Base-by-base conservation (phyloP, 2,329 filamentous ascomycete species). In the Colletotrichum sojae region DNA sequence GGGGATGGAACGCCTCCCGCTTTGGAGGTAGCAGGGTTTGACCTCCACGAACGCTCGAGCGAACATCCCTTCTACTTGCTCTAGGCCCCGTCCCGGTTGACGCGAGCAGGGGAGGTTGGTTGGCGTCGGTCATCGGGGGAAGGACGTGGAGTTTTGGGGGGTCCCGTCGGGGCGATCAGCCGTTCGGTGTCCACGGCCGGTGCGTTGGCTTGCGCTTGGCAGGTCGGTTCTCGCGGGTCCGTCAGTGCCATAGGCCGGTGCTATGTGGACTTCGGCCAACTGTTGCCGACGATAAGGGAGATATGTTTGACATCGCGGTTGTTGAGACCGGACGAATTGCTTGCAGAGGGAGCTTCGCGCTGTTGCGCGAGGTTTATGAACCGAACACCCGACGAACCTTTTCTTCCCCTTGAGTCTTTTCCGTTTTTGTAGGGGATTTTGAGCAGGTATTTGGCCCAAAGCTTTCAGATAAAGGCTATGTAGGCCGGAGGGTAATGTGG, bases 131-230 rank as follows among this genome's bases (percentile, higher is more conserved):
- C 16, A n/a, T 15, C 5, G 10, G 40, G 40, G 40, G 13, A 5
- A 8, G 40, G 40, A 43, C 22, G 22, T 43, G 13, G 40, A n/a
- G 12, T 43, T 49, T 22, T 48, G 45, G 45, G 46, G n/a, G 46
- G 46, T 18, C 10, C 46, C 46, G 46, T 49, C 46, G 46, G 46
- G 46, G 43, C 46, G 46, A 49, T 49, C 46, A 49, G 18, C 46
- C 46, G 46, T 49, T 49, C 46, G n/a, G 46, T 49, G 20, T 6
- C 46, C 46, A 18, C 46, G n/a, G 46, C 5, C 46, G n/a, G n/a
- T 49, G n/a, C n/a, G n/a, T 49, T 49, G 46, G 20, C 46, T 49
- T 36, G 46, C 15, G 46, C 46, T 49, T 49, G 46, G 46, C 46
- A 49, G 8, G 8, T 36, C 31, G 6, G 31, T 10, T 36, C 31